Evolutionary conservation across 139 green algal species (phyloP).

Genomic region (Picochlorum sp.): DNA sequence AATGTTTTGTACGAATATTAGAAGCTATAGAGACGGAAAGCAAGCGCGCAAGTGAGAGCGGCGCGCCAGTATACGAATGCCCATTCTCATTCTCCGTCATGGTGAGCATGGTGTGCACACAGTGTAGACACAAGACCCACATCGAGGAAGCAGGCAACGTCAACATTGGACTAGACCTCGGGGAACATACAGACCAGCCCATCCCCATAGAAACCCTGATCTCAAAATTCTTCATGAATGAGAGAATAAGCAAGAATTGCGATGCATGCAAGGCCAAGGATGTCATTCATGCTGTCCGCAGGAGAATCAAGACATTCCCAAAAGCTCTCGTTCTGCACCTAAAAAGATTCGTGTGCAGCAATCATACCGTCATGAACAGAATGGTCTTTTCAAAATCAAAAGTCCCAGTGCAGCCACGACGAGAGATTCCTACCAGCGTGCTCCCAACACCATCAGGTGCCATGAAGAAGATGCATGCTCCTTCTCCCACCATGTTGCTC

Average conservation of each 20-base stretch:
- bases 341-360: slow-evolving; percentile 46
- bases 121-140: slow-evolving; percentile 24
- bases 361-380: too few relatives aligned
- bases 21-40: slow-evolving; percentile 46
- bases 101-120: slow-evolving; percentile 29
- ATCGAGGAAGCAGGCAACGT: slow-evolving; percentile 45
- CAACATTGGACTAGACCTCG: slow-evolving; percentile 52
- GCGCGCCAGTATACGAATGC: slow-evolving; percentile 9
- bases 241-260: slow-evolving; percentile 51
- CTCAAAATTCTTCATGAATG: slow-evolving; percentile 35
- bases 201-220: slow-evolving; percentile 21
- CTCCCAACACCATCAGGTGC: too few relatives aligned
- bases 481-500: background rate
- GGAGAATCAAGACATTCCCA: slow-evolving; percentile 45
- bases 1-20: slow-evolving; percentile 58
- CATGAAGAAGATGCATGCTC: too few relatives aligned
- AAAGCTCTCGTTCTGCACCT: slow-evolving; percentile 60
- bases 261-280: slow-evolving; percentile 37
- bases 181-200: background rate
- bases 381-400: background rate
- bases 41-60: background rate
- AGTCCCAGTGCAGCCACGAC: background rate
- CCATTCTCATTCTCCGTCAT: slow-evolving; percentile 34
- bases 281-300: slow-evolving; percentile 28
- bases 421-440: background rate